Base-by-base conservation (phyloP, 2,329 filamentous ascomycete genomes). In the Mollisia scopiformis region DNA sequence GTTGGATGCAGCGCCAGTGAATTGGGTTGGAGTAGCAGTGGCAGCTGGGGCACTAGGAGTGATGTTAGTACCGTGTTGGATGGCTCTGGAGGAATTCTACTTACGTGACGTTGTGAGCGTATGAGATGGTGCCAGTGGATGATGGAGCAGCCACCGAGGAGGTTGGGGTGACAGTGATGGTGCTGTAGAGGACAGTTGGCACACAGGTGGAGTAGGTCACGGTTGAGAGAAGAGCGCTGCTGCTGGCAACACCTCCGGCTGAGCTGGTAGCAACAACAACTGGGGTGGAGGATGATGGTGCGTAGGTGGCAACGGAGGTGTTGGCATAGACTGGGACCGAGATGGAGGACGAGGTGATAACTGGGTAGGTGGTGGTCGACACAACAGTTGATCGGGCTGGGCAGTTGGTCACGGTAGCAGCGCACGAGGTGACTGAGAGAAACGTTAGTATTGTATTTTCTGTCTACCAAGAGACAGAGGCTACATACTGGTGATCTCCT, bases 401-500 rank as follows among this genome's bases (percentile, higher is more conserved):
- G 49, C 49, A 51, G 49, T 51, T 33, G 28, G 49, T 51, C 3
- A 51, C 49, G n/a, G 49, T 51, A 11, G 27, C 30, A 27, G 47
- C 35, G 50, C 47, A 83, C 23, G 77, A 80, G 73, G 78, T 82
- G 76, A 43, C 21, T 16, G n/a, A 7, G 31, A 14, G 14, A 35
- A 7, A 7, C 31, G 14, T 41, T 21, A 41, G 37, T 41, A 41
- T n/a, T n/a, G n/a, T n/a, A 21, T 14, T 19, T 41, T 21, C 37
- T 3, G 8, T 11, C 11, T 10, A 13, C 8, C 37, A 41, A 10
- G 14, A n/a, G 2, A 21, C 10, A 7, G 19, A 21, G 37, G 11
- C 10, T n/a, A 14, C 4, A 7, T 41, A 7, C 82, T 78, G 75
- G 80, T 83, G 60, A 82, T 76, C 66, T 80, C 74, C 67, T 79